These are phyloP conservation scores for Lipomyces yamanashiensis DNA, from an alignment of 805 yeast species.

Conservation along the genomic window DNA sequence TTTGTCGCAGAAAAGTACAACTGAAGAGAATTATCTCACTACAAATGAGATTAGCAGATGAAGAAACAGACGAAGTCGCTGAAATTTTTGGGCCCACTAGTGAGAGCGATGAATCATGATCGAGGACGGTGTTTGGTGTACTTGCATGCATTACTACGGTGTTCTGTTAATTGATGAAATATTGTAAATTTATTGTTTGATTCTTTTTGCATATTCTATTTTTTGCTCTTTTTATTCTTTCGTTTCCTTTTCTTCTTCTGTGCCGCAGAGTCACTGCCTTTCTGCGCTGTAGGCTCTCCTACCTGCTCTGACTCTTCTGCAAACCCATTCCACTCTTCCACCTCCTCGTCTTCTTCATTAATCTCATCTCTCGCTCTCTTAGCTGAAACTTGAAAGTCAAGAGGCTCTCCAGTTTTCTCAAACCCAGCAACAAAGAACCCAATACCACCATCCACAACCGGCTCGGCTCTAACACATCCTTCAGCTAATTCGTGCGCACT, in stretches of 20 bases:
- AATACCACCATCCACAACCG: constrained; percentile 95
- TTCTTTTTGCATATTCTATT: neutral
- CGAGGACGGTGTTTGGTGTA: neutral
- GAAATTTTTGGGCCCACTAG: neutral
- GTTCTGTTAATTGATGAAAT: neutral
- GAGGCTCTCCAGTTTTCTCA: constrained; percentile 51
- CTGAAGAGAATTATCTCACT: constrained; percentile 41
- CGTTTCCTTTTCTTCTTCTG: neutral
- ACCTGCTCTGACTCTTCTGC: constrained; percentile 31
- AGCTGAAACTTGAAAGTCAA: neutral
- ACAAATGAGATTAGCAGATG: constrained; percentile 38
- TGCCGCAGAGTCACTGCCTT: neutral
- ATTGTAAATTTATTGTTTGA: neutral
- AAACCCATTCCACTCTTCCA: constrained; percentile 47
- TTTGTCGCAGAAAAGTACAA: constrained; percentile 44
- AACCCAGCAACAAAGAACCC: constrained; percentile 97
- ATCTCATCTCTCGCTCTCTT: constrained; percentile 23
- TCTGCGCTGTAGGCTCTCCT: neutral
- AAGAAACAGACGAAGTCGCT: constrained; percentile 14
- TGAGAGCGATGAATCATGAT: neutral
- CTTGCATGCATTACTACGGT: neutral
- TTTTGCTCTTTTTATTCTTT: neutral
- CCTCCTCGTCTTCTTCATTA: constrained; percentile 12
- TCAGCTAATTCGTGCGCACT: constrained; percentile 65
- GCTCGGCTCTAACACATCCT: constrained; percentile 84